Conservation (phyloP, 2,329 filamentous ascomycete genomes). For the Beauveria asiatica region DNA sequence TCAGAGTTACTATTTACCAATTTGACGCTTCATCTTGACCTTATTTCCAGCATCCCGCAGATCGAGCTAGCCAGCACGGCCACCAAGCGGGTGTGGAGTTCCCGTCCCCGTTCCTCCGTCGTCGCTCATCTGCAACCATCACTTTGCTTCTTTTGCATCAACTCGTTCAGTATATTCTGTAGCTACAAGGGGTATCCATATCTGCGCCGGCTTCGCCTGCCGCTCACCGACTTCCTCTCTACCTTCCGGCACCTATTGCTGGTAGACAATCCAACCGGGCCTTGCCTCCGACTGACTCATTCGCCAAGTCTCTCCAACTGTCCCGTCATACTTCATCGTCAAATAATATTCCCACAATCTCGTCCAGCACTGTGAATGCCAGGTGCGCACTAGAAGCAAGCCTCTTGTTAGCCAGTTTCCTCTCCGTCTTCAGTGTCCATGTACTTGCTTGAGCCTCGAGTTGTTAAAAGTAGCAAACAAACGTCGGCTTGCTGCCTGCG, state of each 20-base stretch:
- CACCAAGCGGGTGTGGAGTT: too few relatives aligned
- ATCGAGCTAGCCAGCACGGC: too few relatives aligned
- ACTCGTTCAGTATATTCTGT: background rate
- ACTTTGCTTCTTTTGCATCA: background rate
- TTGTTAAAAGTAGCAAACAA: slow-evolving; percentile 92
- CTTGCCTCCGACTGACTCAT: background rate
- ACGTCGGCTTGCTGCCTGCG: slow-evolving; percentile 78
- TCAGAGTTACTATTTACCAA: too few relatives aligned
- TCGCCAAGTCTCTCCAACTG: background rate
- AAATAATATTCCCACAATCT: slow-evolving; percentile 59
- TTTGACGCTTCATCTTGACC: too few relatives aligned
- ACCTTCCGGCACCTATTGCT: background rate
- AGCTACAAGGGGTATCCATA: background rate
- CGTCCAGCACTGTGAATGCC: slow-evolving; percentile 63
- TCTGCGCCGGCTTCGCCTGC: background rate
- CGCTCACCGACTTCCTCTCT: slow-evolving; percentile 4
- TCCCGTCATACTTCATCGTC: slow-evolving; percentile 24
- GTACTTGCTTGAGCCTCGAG: slow-evolving; percentile 70
- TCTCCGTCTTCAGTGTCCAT: background rate
- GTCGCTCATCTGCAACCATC: background rate
- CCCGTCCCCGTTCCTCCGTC: background rate
- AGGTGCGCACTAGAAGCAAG: slow-evolving; percentile 48
- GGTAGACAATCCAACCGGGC: background rate
- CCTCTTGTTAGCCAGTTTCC: slow-evolving; percentile 12
- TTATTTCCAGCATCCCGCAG: too few relatives aligned